Percentiles rank a stretch among this genome's conserved stretches.
phyloP scores from a whole-genome alignment of 2,329 filamentous ascomycete species.

The Capronia americana region DNA sequence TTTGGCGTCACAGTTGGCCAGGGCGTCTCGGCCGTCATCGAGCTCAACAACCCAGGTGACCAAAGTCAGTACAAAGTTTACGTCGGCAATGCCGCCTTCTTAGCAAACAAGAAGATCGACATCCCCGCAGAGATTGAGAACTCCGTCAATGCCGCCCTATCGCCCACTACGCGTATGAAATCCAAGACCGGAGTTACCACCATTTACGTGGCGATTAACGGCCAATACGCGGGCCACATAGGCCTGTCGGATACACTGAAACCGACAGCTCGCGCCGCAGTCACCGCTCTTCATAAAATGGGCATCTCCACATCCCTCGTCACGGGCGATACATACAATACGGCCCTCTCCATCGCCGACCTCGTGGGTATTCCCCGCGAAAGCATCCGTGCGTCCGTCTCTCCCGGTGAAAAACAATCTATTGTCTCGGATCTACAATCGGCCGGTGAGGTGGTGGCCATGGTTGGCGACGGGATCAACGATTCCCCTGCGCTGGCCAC shows the following conservation, averaged over 20 bases:
- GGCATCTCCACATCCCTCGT: constrained; percentile 88
- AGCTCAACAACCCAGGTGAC: constrained; percentile 66
- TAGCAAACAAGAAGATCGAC: constrained; percentile 71
- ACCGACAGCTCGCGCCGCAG: constrained; percentile 78
- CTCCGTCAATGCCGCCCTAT: constrained; percentile 41
- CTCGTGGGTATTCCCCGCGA: constrained; percentile 79
- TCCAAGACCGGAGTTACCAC: constrained; percentile 75
- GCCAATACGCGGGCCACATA: constrained; percentile 78
- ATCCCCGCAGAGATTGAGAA: constrained; percentile 51
- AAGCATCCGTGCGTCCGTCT: constrained; percentile 84
- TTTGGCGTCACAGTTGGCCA: constrained; percentile 84
- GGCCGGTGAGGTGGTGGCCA: constrained; percentile 79
- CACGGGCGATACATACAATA: constrained; percentile 86
- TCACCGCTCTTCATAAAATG: constrained; percentile 82
- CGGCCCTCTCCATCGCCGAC: constrained; percentile 81
- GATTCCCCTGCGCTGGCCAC: constrained; percentile 94
- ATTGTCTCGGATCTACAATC: constrained; percentile 81
- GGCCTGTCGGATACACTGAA: constrained; percentile 92
- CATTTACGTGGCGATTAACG: constrained; percentile 89
- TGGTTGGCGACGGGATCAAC: constrained; percentile 99
- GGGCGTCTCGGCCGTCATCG: constrained; percentile 78
- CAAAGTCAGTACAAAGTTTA: constrained; percentile 77
- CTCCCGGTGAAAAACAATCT: constrained; percentile 86
- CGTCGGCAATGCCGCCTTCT: constrained; percentile 80
- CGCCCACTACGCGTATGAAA: constrained; percentile 39